Conservation (phyloP, 192 early-diverging fungal species). For the Podila minutissima region DNA sequence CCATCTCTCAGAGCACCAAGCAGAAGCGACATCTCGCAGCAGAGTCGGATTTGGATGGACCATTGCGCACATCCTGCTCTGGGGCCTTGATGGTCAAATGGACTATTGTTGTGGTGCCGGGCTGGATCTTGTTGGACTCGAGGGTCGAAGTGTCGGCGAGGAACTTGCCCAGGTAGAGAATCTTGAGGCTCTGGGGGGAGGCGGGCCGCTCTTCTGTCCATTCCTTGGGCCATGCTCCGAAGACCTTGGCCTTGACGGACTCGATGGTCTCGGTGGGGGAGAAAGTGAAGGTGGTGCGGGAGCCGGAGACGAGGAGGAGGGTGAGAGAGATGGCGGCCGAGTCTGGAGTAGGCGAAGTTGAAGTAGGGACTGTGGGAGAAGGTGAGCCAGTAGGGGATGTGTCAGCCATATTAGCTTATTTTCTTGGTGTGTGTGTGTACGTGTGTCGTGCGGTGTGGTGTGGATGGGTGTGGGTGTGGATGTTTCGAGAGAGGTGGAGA, state of each 20-base stretch:
- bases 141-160: slow-evolving; percentile 55
- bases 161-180: slow-evolving; percentile 58
- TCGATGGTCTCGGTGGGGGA: slow-evolving; percentile 48
- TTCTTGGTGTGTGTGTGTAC: no score
- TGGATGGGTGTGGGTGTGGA: no score
- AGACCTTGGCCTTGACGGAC: slow-evolving; percentile 49
- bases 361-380: not conserved
- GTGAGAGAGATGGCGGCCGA: slow-evolving; percentile 40
- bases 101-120: slow-evolving; percentile 53
- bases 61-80: slow-evolving; percentile 23
- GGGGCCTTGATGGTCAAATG: slow-evolving; percentile 57
- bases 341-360: slow-evolving; percentile 4
- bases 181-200: slow-evolving; percentile 52
- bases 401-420: not conserved
- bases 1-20: slow-evolving; percentile 25
- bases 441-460: no score
- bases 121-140: slow-evolving; percentile 55
- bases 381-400: not conserved
- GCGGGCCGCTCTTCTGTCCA: slow-evolving; percentile 56
- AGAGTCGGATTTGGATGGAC: slow-evolving; percentile 48
- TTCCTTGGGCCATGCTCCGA: slow-evolving; percentile 58
- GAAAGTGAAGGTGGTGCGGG: slow-evolving; percentile 53
- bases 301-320: slow-evolving; percentile 55
- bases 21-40: slow-evolving; percentile 53
- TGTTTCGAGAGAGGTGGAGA: no score